Percentiles rank a stretch among this genome's conserved stretches.
Evolutionary conservation across 1,139 yeast genomes (phyloP).

Genomic region (Debaryomyces coudertii): DNA sequence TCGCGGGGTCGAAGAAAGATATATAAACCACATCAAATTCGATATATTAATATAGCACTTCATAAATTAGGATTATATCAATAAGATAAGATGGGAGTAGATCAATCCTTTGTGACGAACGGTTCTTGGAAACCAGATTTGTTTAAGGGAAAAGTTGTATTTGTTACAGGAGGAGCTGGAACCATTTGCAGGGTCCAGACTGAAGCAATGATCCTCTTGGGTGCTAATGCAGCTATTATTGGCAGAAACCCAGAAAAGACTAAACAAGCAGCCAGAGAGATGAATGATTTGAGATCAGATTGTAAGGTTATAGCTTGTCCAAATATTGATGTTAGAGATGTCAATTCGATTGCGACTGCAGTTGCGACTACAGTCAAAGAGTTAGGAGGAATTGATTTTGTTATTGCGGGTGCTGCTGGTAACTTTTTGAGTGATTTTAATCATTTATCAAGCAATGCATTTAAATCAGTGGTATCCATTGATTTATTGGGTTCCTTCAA

Average conservation of each 20-base stretch:
- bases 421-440: slow-evolving; percentile 82
- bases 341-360: slow-evolving; percentile 58
- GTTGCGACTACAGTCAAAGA: slow-evolving; percentile 63
- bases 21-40: not conserved
- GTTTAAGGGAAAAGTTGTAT: slow-evolving; percentile 81
- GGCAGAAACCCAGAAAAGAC: slow-evolving; percentile 77
- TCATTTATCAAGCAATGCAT: slow-evolving; percentile 79
- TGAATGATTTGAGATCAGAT: slow-evolving; percentile 56
- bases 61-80: not conserved
- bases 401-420: slow-evolving; percentile 96
- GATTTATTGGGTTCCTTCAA: slow-evolving; percentile 86
- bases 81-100: slow-evolving; percentile 19
- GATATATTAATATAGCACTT: not conserved
- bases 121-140: slow-evolving; percentile 57
- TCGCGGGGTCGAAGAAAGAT: not conserved
- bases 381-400: slow-evolving; percentile 78
- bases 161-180: slow-evolving; percentile 95
- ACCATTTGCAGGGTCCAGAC: slow-evolving; percentile 87
- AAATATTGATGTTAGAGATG: slow-evolving; percentile 74
- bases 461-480: slow-evolving; percentile 80
- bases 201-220: slow-evolving; percentile 77
- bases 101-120: slow-evolving; percentile 28
- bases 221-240: slow-evolving; percentile 83
- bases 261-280: slow-evolving; percentile 65
- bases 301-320: slow-evolving; percentile 70